Evolutionary conservation across 1,284 basidiomycete species (phyloP).

Genomic region (Ceratobasidium sp.): DNA sequence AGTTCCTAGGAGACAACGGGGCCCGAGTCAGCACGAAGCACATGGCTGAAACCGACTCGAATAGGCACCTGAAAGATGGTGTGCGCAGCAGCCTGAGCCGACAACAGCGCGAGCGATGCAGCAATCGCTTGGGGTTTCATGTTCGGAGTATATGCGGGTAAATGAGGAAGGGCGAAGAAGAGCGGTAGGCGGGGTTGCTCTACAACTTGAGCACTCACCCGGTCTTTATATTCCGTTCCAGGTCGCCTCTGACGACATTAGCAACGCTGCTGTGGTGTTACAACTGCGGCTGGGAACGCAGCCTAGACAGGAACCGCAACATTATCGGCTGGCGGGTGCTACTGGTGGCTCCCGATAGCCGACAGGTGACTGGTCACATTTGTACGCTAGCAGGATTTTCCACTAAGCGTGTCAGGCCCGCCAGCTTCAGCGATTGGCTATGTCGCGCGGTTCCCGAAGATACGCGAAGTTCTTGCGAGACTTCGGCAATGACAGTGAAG

Average conservation of each 20-base stretch:
- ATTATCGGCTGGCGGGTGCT: conserved; percentile 19
- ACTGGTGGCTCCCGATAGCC: not conserved
- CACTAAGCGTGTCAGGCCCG: not conserved
- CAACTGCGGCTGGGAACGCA: not conserved
- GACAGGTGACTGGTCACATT: not conserved
- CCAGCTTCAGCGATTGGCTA: not conserved
- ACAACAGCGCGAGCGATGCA: conserved; percentile 31
- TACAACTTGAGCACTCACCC: not conserved
- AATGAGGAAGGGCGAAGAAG: not conserved
- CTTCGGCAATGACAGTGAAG: not conserved
- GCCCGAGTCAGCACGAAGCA: not conserved
- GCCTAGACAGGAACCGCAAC: not conserved
- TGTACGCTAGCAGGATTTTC: not conserved
- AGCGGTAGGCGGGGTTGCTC: not conserved
- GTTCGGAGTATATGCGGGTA: conserved; percentile 33
- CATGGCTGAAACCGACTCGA: not conserved
- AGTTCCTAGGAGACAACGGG: conserved; percentile 19
- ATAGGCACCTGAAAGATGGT: conserved; percentile 43
- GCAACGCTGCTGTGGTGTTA: not conserved
- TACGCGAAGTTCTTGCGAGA: conserved; percentile 30
- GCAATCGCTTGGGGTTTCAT: conserved; percentile 36
- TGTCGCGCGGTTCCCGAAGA: conserved; percentile 5
- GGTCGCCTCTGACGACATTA: not conserved
- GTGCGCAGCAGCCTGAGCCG: conserved; percentile 41
- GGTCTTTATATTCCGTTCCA: conserved; percentile 18